Evolutionary conservation across 1,139 yeast genomes (phyloP), one percentile per base, ranked within the genome.

Genomic region (Nakaseomyces uthaithaninus): DNA sequence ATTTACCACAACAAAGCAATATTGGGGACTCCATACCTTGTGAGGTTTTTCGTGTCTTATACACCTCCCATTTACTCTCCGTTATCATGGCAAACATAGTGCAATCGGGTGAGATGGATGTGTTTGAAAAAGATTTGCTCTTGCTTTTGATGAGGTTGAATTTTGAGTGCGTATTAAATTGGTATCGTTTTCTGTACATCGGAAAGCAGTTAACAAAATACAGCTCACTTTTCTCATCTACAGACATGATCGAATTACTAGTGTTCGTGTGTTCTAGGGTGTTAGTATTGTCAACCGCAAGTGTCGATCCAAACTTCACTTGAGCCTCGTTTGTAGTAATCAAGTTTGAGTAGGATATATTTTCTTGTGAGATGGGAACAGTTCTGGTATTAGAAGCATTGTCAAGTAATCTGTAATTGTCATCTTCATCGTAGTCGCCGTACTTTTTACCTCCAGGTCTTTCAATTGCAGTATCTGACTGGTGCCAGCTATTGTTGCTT

Each of bases 181-280:
- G 76, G 30, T 74, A 69, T 39, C 77, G 68, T 53, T 80, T 80
- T 42, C 95, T 67, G 57, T 82, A 84, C 43, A 78, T 74, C 1
- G 96, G 96, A 63, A 85, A 87, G 51, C 93, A 84, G 52, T 79
- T 80, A 14, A 80, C 77, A 60, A 79, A 85, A 43, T 78, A 70
- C 48, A 74, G 68, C 57, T 84, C 94, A 45, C 74, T 72, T 34
- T 50, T 51, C 44, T 54, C 57, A 42, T 47, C 60, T 38, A 47
- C 37, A 4, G 37, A 33, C 27, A 33, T 33, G n/a, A 20, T 16
- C 9, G 35, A 37, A 27, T 50, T 45, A 4, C 44, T 44, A 2
- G 49, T 34, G 24, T 37, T 30, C 11, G 40, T 36, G 23, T 39
- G 24, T 26, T 39, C 37, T 36, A 41, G 36, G 12, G 39, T 12